phyloP scores from a whole-genome alignment of 2,329 filamentous ascomycete species.

The Bimuria novae-zelandiae region DNA sequence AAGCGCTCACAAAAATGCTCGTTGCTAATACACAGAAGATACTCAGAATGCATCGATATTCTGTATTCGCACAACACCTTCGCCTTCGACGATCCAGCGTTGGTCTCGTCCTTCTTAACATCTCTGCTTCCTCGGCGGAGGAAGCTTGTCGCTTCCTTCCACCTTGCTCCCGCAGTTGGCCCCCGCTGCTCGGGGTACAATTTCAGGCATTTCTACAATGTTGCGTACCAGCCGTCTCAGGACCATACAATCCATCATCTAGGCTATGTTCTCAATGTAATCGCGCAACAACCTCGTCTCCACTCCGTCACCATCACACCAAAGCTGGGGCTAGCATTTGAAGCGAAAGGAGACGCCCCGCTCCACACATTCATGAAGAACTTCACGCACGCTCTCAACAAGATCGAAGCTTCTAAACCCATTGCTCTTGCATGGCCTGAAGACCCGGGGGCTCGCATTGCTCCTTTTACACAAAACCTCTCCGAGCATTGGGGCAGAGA shows the following conservation, averaged over 20 bases:
- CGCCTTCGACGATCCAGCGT: constrained; percentile 3
- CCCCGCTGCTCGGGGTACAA: background rate
- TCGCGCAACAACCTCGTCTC: background rate
- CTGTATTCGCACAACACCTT: constrained; percentile 15
- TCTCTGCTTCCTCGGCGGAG: constrained; percentile 5
- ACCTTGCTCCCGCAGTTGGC: background rate
- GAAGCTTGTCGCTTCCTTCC: constrained; percentile 1
- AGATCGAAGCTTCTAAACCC: background rate
- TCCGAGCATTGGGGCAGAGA: background rate
- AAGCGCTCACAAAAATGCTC: background rate
- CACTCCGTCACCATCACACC: background rate
- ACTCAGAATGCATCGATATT: constrained; percentile 11
- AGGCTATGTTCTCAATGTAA: background rate
- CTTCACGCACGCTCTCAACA: background rate
- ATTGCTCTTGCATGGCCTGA: background rate
- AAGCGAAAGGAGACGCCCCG: background rate
- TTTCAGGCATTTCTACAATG: background rate
- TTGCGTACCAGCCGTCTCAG: background rate
- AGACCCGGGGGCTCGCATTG: background rate
- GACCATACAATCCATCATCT: background rate
- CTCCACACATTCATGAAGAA: background rate
- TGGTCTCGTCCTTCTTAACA: background rate
- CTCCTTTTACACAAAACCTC: background rate
- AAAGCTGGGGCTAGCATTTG: background rate
- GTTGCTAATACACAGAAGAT: constrained; percentile 4